Conservation (phyloP, 768 basidiomycete genomes). For the Suillus bovinus region DNA sequence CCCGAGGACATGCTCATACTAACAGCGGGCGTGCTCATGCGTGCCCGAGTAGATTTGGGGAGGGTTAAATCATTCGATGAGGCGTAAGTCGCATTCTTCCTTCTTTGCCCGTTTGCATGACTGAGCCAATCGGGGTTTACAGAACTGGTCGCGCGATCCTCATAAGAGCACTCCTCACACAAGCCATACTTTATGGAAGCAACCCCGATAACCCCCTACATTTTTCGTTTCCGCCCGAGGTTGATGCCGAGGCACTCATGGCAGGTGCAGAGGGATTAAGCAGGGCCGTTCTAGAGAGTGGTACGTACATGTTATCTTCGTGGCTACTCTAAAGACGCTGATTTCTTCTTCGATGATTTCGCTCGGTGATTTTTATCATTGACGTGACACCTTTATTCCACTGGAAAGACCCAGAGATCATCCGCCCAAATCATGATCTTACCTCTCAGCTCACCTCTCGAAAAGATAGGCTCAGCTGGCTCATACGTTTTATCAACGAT, state of each 20-base stretch:
- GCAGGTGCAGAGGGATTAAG: slow-evolving; percentile 78
- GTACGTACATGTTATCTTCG: slow-evolving; percentile 37
- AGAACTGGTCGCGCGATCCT: slow-evolving; percentile 67
- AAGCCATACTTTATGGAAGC: slow-evolving; percentile 79
- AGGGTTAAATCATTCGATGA: slow-evolving; percentile 59
- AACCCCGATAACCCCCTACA: slow-evolving; percentile 75
- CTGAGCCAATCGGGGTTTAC: slow-evolving; percentile 6
- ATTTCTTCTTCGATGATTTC: not conserved
- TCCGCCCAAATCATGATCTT: slow-evolving; percentile 77
- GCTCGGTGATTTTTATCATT: not conserved
- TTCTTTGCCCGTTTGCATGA: not conserved
- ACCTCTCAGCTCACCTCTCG: slow-evolving; percentile 74
- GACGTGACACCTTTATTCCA: not conserved
- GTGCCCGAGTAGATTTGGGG: slow-evolving; percentile 60
- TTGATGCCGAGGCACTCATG: slow-evolving; percentile 81
- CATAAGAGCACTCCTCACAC: slow-evolving; percentile 79
- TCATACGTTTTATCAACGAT: slow-evolving; percentile 89
- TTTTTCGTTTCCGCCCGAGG: slow-evolving; percentile 78
- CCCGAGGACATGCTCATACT: slow-evolving; percentile 34
- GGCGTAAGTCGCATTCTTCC: slow-evolving; percentile 46
- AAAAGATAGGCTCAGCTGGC: slow-evolving; percentile 74
- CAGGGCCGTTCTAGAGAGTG: slow-evolving; percentile 66
- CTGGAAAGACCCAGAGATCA: slow-evolving; percentile 58
- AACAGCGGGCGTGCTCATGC: slow-evolving; percentile 72
- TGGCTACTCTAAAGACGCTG: not conserved